Evolutionary conservation across 106 monocot species (phyloP), one percentile per base, ranked within the genome.

Genomic region (Phalaenopsis equestris): DNA sequence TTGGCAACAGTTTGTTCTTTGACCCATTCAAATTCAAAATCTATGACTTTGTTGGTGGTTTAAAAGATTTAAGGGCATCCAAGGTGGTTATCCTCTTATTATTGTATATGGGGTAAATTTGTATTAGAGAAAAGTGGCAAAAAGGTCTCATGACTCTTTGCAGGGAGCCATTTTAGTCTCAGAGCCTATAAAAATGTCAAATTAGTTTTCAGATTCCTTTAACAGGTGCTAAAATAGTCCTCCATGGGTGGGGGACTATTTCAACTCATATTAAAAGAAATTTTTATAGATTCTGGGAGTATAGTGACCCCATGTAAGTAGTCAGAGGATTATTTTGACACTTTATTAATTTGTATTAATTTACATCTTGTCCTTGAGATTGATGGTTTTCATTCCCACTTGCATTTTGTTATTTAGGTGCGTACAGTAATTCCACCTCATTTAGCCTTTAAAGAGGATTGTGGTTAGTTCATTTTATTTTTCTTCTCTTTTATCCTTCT

Each of bases 11-110:
- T 36, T 89, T 98, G 77, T 93, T 92, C 57, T 98, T 90, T 86
- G 94, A 98, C 75, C 98, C 98, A 8, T 80, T 75, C 78, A 75
- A 81, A 47, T 67, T 41, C 67, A 88, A n/a, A 64, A 90, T 98
- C 55, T 92, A 98, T 86, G 98, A 98, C 75, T 94, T 94, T 82
- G 89, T 91, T 77, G 80, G 83, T 83, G 98, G 92, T 73, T 83
- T 98, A 72, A 85, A 67, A 79, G 98, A 98, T 80, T 19, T 90
- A 77, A 90, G 75, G 81, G 75, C 81, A 82, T 88, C 67, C 17
- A 88, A 90, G 96, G 96, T 96, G 77, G 78, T 61, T 76, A 42
- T 75, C 75, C 9, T 42, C 79, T 56, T 15, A 37, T 81, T 81
- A 12, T 47, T 55, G 8, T 42, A 73, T 64, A 67, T 55, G 42